A percentile compares a stretch with the other conserved stretches of the same genome.
These are phyloP conservation scores for Amniculicola lignicola DNA, from an alignment of 495 filamentous ascomycete genomes.

Conservation along the genomic window DNA sequence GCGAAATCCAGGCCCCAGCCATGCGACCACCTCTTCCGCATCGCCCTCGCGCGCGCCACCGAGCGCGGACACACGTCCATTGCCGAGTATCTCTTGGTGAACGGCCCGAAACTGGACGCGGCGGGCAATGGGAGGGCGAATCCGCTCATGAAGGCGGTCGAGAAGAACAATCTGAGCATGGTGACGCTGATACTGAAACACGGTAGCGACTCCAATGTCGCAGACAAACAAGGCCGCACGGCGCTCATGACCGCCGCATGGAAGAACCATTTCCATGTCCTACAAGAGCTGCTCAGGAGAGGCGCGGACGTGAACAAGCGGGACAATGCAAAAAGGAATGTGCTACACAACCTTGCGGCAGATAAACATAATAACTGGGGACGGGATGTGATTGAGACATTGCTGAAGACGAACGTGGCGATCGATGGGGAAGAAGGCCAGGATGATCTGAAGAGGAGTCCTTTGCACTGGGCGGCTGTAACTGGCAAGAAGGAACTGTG, in stretches of 20 bases:
- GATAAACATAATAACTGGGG: constrained; percentile 56
- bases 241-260: constrained; percentile 60
- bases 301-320: constrained; percentile 47
- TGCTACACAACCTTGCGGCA: constrained; percentile 55
- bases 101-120: constrained; percentile 48
- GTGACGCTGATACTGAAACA: constrained; percentile 48
- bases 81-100: constrained; percentile 47
- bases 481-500: constrained; percentile 57
- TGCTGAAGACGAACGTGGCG: constrained; percentile 46
- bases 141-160: constrained; percentile 52
- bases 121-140: constrained; percentile 43
- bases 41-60: constrained; percentile 51
- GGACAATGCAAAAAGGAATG: constrained; percentile 46
- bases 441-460: constrained; percentile 52
- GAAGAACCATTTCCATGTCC: constrained; percentile 52
- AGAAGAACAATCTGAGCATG: constrained; percentile 49
- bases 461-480: constrained; percentile 63
- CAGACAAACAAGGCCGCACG: constrained; percentile 52
- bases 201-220: constrained; percentile 44
- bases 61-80: constrained; percentile 48
- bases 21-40: constrained; percentile 51
- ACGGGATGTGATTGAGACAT: constrained; percentile 47
- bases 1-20: constrained; percentile 48
- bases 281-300: constrained; percentile 50
- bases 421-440: constrained; percentile 46